Evolutionary conservation across 768 basidiomycete species (phyloP), one percentile per base, ranked within the genome.

Genomic region (Kwoniella mangroviensis): DNA sequence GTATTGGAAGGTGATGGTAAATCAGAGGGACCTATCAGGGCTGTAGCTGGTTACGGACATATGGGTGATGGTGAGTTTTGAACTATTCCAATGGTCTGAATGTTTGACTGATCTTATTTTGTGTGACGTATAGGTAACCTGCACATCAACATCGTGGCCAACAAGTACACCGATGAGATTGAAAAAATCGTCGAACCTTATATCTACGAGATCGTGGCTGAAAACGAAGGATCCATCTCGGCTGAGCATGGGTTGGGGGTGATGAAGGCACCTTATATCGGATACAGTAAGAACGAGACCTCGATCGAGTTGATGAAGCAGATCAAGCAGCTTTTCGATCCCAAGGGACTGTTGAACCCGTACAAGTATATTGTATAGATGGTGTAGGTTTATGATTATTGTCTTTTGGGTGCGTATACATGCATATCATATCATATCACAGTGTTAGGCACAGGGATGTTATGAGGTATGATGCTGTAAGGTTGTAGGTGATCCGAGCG

Each of bases 171-270:
- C 0, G 87, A 89, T 10, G 92, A 96, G 80, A 88, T 98, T 40
- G 89, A 94, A 81, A 88, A 87, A 45, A 91, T 92, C 22, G 86
- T 99, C 13, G 97, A 99, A 82, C 97, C 97, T 12, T 98, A 93
- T 82, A 87, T 99, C 52, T 99, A 94, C 79, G 93, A 98, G 84
- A 87, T 94, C 57, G 91, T 94, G n/a, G 83, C 85, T 61, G 81
- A 82, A 43, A 79, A 91, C 79, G 88, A 89, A 61, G 96, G 96
- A 9, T 98, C 96, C 0, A 89, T 99, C 73, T 98, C 95, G 6
- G 96, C 96, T 1, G 96, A 99, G 80, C 96, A 99, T 82, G 96
- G 96, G 5, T 90, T 99, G 63, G 95, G 79, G n/a, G 87, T 90
- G 0, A 93, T 93, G 91, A 98, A 98, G 85, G 91, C 91, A 0